A percentile compares a stretch with the other conserved stretches of the same genome.
Conservation (phyloP, 352 stramenopile species). For the Phytophthora niederhauseri region DNA sequence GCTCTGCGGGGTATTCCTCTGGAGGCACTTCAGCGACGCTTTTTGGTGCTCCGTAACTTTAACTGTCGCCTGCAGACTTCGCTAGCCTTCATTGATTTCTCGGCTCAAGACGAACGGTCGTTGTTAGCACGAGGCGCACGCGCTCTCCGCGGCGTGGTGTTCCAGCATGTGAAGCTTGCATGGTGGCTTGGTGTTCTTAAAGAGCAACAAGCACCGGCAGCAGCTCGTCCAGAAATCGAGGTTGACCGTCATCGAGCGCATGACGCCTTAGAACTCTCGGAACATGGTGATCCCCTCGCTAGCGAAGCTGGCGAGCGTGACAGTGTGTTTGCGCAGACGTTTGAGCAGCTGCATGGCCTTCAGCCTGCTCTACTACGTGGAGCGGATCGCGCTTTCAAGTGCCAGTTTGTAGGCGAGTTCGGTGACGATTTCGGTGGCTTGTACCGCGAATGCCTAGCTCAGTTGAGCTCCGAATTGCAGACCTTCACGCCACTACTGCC, state of each 20-base stretch:
- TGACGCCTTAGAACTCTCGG: conserved; percentile 58
- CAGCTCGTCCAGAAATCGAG: conserved; percentile 83
- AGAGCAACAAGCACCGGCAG: conserved; percentile 83
- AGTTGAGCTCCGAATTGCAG: conserved; percentile 90
- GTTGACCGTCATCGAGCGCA: conserved; percentile 82
- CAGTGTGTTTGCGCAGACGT: conserved; percentile 87
- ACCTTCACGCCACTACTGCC: conserved; percentile 70
- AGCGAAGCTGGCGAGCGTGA: conserved; percentile 58
- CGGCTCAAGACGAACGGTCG: conserved; percentile 60
- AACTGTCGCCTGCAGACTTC: conserved; percentile 89
- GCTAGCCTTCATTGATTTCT: conserved; percentile 87
- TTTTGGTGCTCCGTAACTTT: conserved; percentile 89
- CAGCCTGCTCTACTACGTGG: conserved; percentile 87
- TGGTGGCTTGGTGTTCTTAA: conserved; percentile 91
- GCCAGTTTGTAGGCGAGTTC: conserved; percentile 92
- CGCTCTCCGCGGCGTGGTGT: conserved; percentile 70
- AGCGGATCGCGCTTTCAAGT: conserved; percentile 91
- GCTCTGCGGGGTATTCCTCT: conserved; percentile 56
- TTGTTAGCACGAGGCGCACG: conserved; percentile 67
- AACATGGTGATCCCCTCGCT: conserved; percentile 30
- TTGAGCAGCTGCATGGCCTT: conserved; percentile 84
- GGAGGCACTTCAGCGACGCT: conserved; percentile 69
- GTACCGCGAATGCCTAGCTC: conserved; percentile 90
- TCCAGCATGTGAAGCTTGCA: conserved; percentile 89
- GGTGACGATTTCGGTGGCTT: conserved; percentile 91